Percentiles rank a stretch among this genome's conserved stretches.
phyloP scores from a whole-genome alignment of 495 filamentous ascomycete species.

The Aspergillus ellipticus region DNA sequence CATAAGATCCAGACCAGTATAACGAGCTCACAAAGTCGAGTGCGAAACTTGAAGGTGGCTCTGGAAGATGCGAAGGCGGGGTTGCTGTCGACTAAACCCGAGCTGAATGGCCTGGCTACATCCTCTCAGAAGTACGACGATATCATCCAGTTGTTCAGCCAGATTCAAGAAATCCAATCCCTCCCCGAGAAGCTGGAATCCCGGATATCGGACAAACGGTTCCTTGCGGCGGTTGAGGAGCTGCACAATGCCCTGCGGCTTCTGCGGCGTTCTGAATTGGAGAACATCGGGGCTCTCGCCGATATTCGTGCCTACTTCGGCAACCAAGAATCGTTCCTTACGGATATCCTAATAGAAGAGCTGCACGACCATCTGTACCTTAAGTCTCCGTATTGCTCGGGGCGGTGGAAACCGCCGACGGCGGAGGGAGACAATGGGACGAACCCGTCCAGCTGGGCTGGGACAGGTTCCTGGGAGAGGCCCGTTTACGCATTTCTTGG shows the following conservation, averaged over 20 bases:
- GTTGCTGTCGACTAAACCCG: conserved; percentile 82
- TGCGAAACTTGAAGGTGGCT: conserved; percentile 76
- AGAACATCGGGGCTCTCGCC: conserved; percentile 82
- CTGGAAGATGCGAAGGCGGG: conserved; percentile 77
- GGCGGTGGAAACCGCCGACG: conserved; percentile 73
- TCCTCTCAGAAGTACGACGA: conserved; percentile 89
- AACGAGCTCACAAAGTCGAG: conserved; percentile 77
- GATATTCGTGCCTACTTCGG: conserved; percentile 84
- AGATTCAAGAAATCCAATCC: conserved; percentile 84
- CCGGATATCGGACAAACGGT: conserved; percentile 91
- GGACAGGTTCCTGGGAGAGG: conserved; percentile 44
- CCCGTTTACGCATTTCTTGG: conserved; percentile 78
- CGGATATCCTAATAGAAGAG: conserved; percentile 94
- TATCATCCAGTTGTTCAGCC: conserved; percentile 76
- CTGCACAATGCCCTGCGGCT: conserved; percentile 80
- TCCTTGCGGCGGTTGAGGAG: conserved; percentile 86
- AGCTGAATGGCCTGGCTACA: conserved; percentile 80
- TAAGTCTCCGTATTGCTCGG: conserved; percentile 93
- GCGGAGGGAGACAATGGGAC: conserved; percentile 52
- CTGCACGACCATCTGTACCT: conserved; percentile 96
- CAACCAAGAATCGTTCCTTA: conserved; percentile 87
- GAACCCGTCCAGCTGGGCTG: conserved; percentile 38
- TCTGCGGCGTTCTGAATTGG: conserved; percentile 81
- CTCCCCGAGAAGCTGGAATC: conserved; percentile 92
- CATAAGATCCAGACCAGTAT: conserved; percentile 97